Evolutionary conservation across 2,329 filamentous ascomycete species (phyloP), one percentile per base, ranked within the genome.

Genomic region (Nigrospora sphaerica): DNA sequence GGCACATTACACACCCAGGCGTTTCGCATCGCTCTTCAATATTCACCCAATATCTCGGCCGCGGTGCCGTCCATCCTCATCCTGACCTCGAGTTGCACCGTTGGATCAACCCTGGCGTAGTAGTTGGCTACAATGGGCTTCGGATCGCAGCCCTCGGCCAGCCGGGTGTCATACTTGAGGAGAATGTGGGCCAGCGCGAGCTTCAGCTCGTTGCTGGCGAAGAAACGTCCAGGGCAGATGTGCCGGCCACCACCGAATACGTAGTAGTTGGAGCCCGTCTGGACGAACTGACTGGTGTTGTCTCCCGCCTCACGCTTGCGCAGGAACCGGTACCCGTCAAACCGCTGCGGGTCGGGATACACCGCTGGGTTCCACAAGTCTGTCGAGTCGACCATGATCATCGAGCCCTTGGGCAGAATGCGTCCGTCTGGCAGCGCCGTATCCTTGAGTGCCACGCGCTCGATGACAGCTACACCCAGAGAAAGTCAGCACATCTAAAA

Each of bases 181-280:
- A 60, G 48, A 31, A 61, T 53, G 33, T 58, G 53, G 6, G 56
- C 56, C 3, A 62, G 43, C 46, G 57, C 51, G 32, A 60, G 36
- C 44, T 62, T 61, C 49, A 61, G 57, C 42, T 60, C 49, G 39
- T 61, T 57, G 11, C 52, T 38, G 9, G 57, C 58, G 40, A 61
- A 61, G 51, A 59, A 60, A 1, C 56, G 55, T 34, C 57, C 58
- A 1, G 54, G 54, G 46, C 42, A 44, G 33, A 37, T 37, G 42
- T 37, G 17, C 12, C 42, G 32, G 32, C 42, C 42, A 13, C n/a
- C 32, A 12, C 42, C 42, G 19, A 44, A 44, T 14, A 37, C 42
- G 32, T 34, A 11, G 42, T 37, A 18, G n/a, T 37, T 11, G 14
- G 14, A 6, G 35, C n/a, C 18, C 6, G 18, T 6, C n/a, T 18